phyloP scores from a whole-genome alignment of 495 filamentous ascomycete species.

The Trichocladium uniseriatum region DNA sequence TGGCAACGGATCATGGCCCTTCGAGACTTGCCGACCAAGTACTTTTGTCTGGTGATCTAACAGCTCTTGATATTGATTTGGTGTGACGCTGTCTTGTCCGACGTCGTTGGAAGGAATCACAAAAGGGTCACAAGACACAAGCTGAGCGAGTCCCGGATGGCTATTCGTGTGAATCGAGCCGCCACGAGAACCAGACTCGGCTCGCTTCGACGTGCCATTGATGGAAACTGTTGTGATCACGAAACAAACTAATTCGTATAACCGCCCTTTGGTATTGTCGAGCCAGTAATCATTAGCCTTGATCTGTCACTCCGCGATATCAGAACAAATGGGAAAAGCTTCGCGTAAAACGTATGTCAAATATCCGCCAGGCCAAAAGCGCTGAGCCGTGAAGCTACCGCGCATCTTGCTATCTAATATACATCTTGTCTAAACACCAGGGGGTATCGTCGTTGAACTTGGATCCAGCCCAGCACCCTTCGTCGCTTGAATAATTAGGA shows the following conservation, averaged over 20 bases:
- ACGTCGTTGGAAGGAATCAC: background rate
- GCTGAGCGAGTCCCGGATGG: background rate
- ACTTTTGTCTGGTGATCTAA: background rate
- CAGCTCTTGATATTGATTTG: background rate
- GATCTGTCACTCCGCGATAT: no score
- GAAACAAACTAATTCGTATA: no score
- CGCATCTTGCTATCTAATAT: slow-evolving; percentile 35
- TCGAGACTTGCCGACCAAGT: no score
- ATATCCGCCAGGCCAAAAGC: slow-evolving; percentile 1
- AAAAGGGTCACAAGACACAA: background rate
- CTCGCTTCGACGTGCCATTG: background rate
- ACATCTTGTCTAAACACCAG: slow-evolving; percentile 36
- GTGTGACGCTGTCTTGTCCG: background rate
- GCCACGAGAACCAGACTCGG: background rate
- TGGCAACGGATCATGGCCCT: background rate
- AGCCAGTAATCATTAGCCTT: no score
- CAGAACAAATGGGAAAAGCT: background rate
- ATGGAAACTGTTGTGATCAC: no score
- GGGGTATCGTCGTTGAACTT: slow-evolving; percentile 42
- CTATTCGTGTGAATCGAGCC: background rate
- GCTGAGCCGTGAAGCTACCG: slow-evolving; percentile 34
- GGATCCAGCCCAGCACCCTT: slow-evolving; percentile 39
- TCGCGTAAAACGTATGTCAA: background rate
- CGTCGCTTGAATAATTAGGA: slow-evolving; percentile 20
- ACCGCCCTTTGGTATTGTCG: no score